phyloP scores from a whole-genome alignment of 164 flowering plant species.

The Umbilicus rupestris region DNA sequence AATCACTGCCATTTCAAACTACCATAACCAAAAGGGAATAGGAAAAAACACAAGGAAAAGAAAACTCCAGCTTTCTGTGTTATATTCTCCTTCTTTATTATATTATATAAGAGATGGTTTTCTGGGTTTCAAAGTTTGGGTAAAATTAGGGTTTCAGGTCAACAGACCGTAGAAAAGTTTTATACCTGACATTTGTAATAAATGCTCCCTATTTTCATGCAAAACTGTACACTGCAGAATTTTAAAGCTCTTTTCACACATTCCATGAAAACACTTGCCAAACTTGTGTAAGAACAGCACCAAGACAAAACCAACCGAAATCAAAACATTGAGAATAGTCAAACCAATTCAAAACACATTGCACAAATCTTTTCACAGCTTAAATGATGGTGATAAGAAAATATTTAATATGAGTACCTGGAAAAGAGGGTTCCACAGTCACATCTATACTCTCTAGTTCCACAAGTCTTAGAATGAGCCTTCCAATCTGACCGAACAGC shows the following conservation, averaged over 20 bases:
- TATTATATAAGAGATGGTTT: conserved; percentile 8
- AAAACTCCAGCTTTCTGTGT: neutral
- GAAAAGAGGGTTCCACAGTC: conserved; percentile 93
- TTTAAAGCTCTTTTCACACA: conserved; percentile 13
- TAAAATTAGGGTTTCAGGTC: neutral
- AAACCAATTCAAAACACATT: conserved; percentile 9
- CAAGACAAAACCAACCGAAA: conserved; percentile 9
- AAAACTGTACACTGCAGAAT: conserved; percentile 17
- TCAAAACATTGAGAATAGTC: neutral
- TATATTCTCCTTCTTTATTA: too few relatives aligned
- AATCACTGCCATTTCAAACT: neutral
- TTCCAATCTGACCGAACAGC: conserved; percentile 97
- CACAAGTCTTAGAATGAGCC: conserved; percentile 87
- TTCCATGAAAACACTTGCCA: conserved; percentile 21
- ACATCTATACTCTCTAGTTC: conserved; percentile 81
- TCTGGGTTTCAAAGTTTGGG: neutral
- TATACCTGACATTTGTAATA: conserved; percentile 21
- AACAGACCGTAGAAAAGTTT: neutral
- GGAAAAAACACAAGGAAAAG: neutral
- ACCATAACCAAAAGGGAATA: neutral
- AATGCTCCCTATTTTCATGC: conserved; percentile 24
- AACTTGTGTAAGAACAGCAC: conserved; percentile 15
- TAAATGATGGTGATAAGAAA: neutral
- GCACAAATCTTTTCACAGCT: too few relatives aligned
- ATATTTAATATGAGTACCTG: conserved; percentile 35